Evolutionary conservation across 2,329 filamentous ascomycete species (phyloP), one percentile per base, ranked within the genome.

Genomic region (Gremmenia infestans): DNA sequence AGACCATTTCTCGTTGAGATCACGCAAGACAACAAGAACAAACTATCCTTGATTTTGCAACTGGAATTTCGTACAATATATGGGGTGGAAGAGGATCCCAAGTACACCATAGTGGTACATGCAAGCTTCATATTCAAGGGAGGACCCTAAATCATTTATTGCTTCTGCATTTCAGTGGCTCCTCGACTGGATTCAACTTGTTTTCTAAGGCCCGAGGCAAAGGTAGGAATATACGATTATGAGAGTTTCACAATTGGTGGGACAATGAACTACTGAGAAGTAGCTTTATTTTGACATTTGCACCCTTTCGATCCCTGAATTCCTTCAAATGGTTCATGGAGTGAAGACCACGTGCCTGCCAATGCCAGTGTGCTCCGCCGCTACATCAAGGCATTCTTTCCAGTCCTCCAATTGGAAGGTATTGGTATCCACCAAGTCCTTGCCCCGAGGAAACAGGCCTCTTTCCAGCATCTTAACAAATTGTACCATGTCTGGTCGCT

Each of bases 401-500:
- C 42, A 45, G n/a, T 45, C 42, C 12, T 45, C 42, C n/a, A 45
- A 45, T 22, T 22, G 1, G 19, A 56, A n/a, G 17, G 14, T 14
- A 23, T 22, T 28, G 8, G 39, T 52, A 22, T n/a, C 28, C 50
- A 52, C 50, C 23, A 52, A 52, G 23, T 46, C 50, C 28, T 52
- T 45, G 8, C 50, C 50, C 39, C 32, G 43, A 12, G 50, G 50
- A 46, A 47, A 53, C 15, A 47, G 45, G n/a, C 52, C 46, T 22
- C 45, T 42, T 32, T 54, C 52, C 1, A 49, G 25, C 52, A 54
- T 32, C 52, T 54, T 49, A 12, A 54, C 47, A 22, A 54, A 42
- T 15, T 39, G 40, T 19, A 47, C 5, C 12, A 49, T 47, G 22
- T 54, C 45, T 4, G 40, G 45, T 43, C 45, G 40, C 23, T 54